Evolutionary conservation across 1,284 basidiomycete genomes (phyloP).

Genomic region (Sphaerobolus stellatus): DNA sequence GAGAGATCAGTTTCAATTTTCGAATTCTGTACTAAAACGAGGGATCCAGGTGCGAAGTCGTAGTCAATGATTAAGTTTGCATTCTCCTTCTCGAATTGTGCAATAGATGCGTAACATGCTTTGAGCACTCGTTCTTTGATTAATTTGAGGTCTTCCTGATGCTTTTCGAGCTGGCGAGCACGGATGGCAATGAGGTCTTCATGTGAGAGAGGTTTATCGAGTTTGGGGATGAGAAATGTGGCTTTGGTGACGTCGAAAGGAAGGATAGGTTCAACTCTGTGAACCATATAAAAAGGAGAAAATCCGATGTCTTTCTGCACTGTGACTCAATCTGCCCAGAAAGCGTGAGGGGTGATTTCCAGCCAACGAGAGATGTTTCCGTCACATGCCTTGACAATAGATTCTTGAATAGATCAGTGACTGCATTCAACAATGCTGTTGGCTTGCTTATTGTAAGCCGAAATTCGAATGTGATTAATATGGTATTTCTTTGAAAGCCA

Average conservation of each 20-base stretch:
- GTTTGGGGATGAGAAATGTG: too few species aligned
- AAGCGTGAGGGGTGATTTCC: too few species aligned
- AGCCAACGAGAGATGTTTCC: slow-evolving; percentile 11
- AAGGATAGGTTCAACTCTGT: too few species aligned
- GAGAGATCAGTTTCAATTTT: slow-evolving; percentile 15
- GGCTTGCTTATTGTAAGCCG: slow-evolving; percentile 33
- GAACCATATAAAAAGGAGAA: too few species aligned
- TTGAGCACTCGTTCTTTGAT: too few species aligned
- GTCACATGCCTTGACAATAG: slow-evolving; percentile 24
- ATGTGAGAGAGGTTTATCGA: too few species aligned
- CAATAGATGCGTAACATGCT: slow-evolving; percentile 1
- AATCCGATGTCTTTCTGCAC: too few species aligned
- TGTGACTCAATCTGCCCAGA: too few species aligned
- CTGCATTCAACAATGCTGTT: slow-evolving; percentile 31
- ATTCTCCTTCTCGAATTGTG: slow-evolving; percentile 7
- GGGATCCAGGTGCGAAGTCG: slow-evolving; percentile 18
- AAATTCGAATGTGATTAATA: slow-evolving; percentile 11
- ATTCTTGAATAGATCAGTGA: slow-evolving; percentile 25
- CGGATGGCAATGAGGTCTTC: too few species aligned
- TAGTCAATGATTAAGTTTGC: slow-evolving; percentile 12
- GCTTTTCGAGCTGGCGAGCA: too few species aligned
- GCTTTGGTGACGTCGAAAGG: too few species aligned
- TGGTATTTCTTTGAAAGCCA: slow-evolving; percentile 24
- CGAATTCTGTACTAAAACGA: slow-evolving; percentile 22
- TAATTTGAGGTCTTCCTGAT: too few species aligned